Conservation (phyloP, 257 asterid genomes). For the Hygrophila difformis region DNA sequence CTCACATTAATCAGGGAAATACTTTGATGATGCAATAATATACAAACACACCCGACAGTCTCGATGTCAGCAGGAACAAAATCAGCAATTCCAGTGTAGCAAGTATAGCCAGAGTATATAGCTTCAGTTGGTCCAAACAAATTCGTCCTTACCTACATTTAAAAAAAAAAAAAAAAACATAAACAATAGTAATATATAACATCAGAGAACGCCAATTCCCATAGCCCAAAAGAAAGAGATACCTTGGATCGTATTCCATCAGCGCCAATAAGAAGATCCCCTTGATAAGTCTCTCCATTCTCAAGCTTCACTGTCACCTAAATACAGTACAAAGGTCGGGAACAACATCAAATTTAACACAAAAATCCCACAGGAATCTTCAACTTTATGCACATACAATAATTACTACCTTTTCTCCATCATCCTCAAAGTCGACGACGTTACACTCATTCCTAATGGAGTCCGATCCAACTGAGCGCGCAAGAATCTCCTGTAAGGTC, state of each 20-base stretch:
- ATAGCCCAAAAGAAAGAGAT: no score
- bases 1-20: not conserved
- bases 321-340: not conserved
- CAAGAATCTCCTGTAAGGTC: constrained; percentile 87
- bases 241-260: constrained; percentile 98
- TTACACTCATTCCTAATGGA: constrained; percentile 61
- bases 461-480: constrained; percentile 76
- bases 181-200: no score
- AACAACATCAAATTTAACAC: not conserved
- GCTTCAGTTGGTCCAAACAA: constrained; percentile 66
- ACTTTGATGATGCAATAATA: not conserved
- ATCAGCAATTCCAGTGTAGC: constrained; percentile 97
- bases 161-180: no score
- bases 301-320: constrained; percentile 78
- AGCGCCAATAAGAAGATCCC: constrained; percentile 94
- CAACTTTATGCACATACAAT: no score
- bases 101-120: constrained; percentile 83
- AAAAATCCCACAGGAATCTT: no score
- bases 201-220: no score
- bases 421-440: constrained; percentile 62
- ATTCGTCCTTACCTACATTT: constrained; percentile 60
- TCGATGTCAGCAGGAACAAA: constrained; percentile 90
- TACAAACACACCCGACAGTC: constrained; percentile 70
- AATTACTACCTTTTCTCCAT: constrained; percentile 52
- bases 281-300: constrained; percentile 57